A percentile compares a stretch with the other conserved stretches of the same genome.
phyloP scores from a whole-genome alignment of 2,329 filamentous ascomycete species.

The Xylaria multiplex region DNA sequence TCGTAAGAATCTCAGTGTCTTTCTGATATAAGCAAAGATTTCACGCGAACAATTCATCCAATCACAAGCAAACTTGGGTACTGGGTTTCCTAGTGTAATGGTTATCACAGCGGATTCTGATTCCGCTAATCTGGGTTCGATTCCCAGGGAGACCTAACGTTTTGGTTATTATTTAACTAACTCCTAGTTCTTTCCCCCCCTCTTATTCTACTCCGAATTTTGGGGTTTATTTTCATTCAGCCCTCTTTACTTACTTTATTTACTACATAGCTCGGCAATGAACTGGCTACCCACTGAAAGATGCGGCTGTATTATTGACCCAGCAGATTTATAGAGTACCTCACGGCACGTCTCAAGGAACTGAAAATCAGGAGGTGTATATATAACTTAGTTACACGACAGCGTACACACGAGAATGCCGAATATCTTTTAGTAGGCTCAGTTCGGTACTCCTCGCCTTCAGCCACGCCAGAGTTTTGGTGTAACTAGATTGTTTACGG shows the following conservation, averaged over 20 bases:
- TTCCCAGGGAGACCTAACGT: slow-evolving; percentile 30
- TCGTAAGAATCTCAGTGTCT: neutral
- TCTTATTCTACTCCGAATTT: too few species aligned
- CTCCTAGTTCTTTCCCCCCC: too few species aligned
- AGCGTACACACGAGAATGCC: slow-evolving; percentile 41
- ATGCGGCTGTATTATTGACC: neutral
- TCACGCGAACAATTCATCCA: neutral
- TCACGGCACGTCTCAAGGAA: neutral
- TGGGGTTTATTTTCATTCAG: too few species aligned
- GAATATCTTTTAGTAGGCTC: slow-evolving; percentile 49
- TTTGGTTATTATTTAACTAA: neutral
- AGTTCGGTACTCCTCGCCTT: slow-evolving; percentile 57
- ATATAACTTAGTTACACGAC: slow-evolving; percentile 21
- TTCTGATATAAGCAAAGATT: neutral
- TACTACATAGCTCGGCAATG: too few species aligned
- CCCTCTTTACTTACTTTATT: too few species aligned
- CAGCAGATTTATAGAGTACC: neutral
- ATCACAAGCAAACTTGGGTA: neutral
- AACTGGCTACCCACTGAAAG: neutral
- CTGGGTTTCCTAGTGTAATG: slow-evolving; percentile 35
- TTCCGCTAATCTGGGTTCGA: slow-evolving; percentile 37
- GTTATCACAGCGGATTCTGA: slow-evolving; percentile 37
- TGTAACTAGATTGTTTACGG: slow-evolving; percentile 77
- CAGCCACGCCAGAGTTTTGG: slow-evolving; percentile 74
- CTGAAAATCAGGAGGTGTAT: neutral